phyloP scores from a whole-genome alignment of 2,329 filamentous ascomycete species.

The Beauveria brongniartii region DNA sequence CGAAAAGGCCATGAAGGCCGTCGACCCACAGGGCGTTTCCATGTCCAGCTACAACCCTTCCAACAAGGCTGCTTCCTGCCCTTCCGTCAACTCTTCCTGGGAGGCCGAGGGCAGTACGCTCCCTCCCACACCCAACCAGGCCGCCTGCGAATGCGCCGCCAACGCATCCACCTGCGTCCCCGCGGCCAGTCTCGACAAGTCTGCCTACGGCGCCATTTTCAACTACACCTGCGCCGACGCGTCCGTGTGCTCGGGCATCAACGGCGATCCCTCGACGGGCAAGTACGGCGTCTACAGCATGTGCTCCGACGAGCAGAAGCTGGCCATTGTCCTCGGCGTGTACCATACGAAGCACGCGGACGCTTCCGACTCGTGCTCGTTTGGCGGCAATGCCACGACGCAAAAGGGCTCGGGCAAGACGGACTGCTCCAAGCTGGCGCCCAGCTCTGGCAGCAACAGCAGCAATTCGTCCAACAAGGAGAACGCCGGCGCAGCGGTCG shows the following conservation, averaged over 20 bases:
- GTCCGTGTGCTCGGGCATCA: slow-evolving; percentile 3
- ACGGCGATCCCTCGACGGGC: slow-evolving; percentile 30
- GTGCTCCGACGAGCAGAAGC: slow-evolving; percentile 63
- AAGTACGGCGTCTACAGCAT: slow-evolving; percentile 71
- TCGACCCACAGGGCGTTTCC: slow-evolving; percentile 57
- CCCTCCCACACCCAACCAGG: slow-evolving; percentile 70
- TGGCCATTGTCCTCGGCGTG: slow-evolving; percentile 43
- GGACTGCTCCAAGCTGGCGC: slow-evolving; percentile 39
- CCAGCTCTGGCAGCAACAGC: slow-evolving; percentile 12
- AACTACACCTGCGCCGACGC: slow-evolving; percentile 10
- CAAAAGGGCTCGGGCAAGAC: slow-evolving; percentile 40
- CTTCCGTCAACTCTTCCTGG: slow-evolving; percentile 58
- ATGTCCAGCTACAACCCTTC: slow-evolving; percentile 62
- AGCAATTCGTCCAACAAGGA: slow-evolving; percentile 12
- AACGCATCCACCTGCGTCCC: slow-evolving; percentile 64
- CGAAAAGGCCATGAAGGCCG: slow-evolving; percentile 59
- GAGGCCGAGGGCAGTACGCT: slow-evolving; percentile 49
- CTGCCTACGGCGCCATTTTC: slow-evolving; percentile 45
- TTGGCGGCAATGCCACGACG: slow-evolving; percentile 56
- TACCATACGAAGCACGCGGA: slow-evolving; percentile 49
- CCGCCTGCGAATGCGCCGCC: slow-evolving; percentile 82
- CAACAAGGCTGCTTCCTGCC: slow-evolving; percentile 68
- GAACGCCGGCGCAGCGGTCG: slow-evolving; percentile 25
- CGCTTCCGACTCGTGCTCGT: slow-evolving; percentile 56
- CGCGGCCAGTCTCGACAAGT: slow-evolving; percentile 43